A percentile compares a stretch with the other conserved stretches of the same genome.
phyloP scores from a whole-genome alignment of 2,329 filamentous ascomycete genomes.

The Knufia petricola region DNA sequence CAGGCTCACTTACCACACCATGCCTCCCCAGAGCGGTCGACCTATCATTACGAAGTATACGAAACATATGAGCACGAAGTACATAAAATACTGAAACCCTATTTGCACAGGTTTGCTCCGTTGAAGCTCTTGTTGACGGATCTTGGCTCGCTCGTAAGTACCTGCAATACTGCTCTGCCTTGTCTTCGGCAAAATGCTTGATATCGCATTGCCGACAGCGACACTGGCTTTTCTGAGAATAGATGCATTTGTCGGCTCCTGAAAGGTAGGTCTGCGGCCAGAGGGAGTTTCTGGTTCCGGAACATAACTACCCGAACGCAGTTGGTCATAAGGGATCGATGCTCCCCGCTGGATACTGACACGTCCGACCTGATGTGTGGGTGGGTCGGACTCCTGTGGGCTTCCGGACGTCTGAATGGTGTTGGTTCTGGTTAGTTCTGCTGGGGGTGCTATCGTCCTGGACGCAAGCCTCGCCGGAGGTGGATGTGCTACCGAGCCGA shows the following conservation, averaged over 20 bases:
- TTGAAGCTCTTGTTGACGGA: slow-evolving; percentile 13
- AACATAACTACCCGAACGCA: not conserved
- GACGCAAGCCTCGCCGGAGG: too few species aligned
- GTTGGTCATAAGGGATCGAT: too few species aligned
- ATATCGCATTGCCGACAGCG: not conserved
- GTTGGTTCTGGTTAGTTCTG: too few species aligned
- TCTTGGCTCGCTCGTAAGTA: not conserved
- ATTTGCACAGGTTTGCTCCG: slow-evolving; percentile 29
- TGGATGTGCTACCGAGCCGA: too few species aligned
- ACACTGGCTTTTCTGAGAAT: not conserved
- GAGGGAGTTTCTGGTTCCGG: not conserved
- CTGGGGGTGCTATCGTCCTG: too few species aligned
- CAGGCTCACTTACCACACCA: slow-evolving; percentile 25
- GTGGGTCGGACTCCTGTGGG: too few species aligned
- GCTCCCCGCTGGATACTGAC: too few species aligned
- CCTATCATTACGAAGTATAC: slow-evolving; percentile 40
- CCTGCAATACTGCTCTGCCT: not conserved
- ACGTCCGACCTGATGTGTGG: too few species aligned
- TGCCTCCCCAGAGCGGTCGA: slow-evolving; percentile 37
- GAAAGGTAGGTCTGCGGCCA: not conserved
- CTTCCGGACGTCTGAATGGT: too few species aligned
- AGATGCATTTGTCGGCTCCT: not conserved
- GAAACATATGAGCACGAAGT: slow-evolving; percentile 30
- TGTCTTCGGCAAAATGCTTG: not conserved
- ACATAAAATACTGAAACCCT: slow-evolving; percentile 32